Base-by-base conservation (phyloP, 129 eudicot genomes). In the Escallonia rubra region DNA sequence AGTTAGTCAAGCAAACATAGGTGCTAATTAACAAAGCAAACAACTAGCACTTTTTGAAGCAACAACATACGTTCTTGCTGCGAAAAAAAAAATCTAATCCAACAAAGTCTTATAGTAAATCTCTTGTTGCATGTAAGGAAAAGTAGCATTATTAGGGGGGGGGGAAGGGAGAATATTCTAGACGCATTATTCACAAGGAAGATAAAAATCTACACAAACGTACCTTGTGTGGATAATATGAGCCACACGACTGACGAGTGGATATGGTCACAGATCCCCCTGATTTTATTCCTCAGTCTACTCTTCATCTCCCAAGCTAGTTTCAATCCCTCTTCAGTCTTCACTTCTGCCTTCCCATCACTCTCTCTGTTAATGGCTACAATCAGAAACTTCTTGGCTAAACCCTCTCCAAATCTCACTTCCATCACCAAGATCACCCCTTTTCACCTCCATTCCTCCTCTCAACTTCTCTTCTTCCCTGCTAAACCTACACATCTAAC, bases 341-440 rank as follows among this genome's bases (percentile, higher is more conserved):
- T 8, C 6, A 6, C 61, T 16, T 4, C 41, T 15, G 23, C 6
- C 41, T 40, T 23, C 2, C 51, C 57, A 6, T 8, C 68, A 61
- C 64, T 46, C 16, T 40, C 34, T 54, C 41, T 38, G 14, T 4
- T 69, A 65, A 88, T 88, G 96, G 91, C 96, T 41, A 55, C 95
- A 52, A 65, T 88, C 82, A 78, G 89, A 61, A 88, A 83, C 66
- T 83, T 85, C 71, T n/a, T 82, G 49, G 43, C 80, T 3, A 85
- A 85, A 67, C 88, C 86, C 38, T 68, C 69, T 43, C 70, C 76
- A 47, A 68, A 70, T 50, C 77, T 85, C 11, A 41, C 41, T 70
- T 45, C 76, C 76, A 68, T 70, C 10, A 65, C 80, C 63, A 82
- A 81, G 72, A 68, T 67, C 50, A 61, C 3, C 64, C 65, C 74